Percentiles rank a stretch among this genome's conserved stretches.
phyloP scores from a whole-genome alignment of 495 filamentous ascomycete species.

The Podospora pseudoanserina region DNA sequence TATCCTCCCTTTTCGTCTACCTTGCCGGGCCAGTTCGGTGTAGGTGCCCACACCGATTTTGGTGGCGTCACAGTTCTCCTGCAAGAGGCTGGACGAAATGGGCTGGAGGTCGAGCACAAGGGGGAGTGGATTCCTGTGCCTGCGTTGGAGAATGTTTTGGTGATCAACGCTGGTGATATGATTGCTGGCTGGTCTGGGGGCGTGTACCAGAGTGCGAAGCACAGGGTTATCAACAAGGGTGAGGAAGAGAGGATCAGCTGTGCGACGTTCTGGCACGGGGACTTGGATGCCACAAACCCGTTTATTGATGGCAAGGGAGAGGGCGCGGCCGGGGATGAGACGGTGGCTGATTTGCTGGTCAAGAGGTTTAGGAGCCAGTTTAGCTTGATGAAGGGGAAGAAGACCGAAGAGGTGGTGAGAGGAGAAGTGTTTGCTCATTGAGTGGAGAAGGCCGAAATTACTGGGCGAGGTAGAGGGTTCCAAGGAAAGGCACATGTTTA shows the following conservation, averaged over 20 bases:
- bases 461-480: too few relatives aligned
- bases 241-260: conserved; percentile 29
- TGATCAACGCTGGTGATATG: conserved; percentile 48
- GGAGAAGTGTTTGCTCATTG: too few relatives aligned
- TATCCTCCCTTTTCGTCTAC: conserved; percentile 36
- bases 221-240: conserved; percentile 38
- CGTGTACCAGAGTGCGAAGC: conserved; percentile 36
- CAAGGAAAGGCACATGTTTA: too few relatives aligned
- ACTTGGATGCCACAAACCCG: conserved; percentile 6
- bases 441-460: too few relatives aligned
- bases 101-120: conserved; percentile 41
- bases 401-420: too few relatives aligned
- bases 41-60: conserved; percentile 36
- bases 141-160: conserved; percentile 36
- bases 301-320: neutral
- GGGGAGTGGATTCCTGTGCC: conserved; percentile 40
- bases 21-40: conserved; percentile 42
- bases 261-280: conserved; percentile 39
- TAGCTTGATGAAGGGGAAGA: too few relatives aligned
- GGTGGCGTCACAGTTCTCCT: conserved; percentile 28
- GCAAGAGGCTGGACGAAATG: conserved; percentile 38
- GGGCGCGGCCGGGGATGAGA: neutral
- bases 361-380: conserved; percentile 10
- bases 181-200: conserved; percentile 37
- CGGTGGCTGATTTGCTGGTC: conserved; percentile 24